A percentile compares a stretch with the other conserved stretches of the same genome.
Conservation (phyloP, 305 asterid species). For the Striga hermonthica region DNA sequence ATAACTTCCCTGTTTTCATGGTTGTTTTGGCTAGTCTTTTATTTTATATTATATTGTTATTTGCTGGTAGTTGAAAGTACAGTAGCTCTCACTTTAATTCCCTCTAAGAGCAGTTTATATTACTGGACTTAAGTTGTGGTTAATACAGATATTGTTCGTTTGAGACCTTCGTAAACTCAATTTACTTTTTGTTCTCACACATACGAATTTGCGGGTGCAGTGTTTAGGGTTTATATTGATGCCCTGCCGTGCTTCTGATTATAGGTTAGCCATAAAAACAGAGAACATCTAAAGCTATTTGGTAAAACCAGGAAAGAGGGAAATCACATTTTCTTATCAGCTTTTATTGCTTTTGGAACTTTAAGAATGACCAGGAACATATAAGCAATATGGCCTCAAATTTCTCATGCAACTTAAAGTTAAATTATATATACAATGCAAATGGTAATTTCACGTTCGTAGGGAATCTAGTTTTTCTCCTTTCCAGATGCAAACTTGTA, state of each 20-base stretch:
- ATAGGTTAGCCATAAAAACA: not conserved
- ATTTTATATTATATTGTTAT: not conserved
- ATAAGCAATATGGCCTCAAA: slow-evolving; percentile 14
- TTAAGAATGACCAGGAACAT: slow-evolving; percentile 15
- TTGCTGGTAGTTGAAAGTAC: not conserved
- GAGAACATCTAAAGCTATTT: not conserved
- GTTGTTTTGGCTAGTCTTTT: not conserved
- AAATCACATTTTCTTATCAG: not conserved
- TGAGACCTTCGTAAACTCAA: not conserved
- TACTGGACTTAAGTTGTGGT: not conserved
- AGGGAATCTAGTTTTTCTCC: slow-evolving; percentile 28
- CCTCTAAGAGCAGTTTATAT: not conserved
- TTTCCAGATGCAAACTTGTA: slow-evolving; percentile 40
- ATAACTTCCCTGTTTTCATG: not conserved
- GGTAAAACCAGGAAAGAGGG: not conserved
- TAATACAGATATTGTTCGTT: not conserved
- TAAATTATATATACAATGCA: slow-evolving; percentile 19
- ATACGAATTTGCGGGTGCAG: not conserved
- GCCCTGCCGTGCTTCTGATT: not conserved
- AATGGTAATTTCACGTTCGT: not conserved
- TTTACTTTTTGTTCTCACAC: not conserved
- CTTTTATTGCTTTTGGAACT: slow-evolving; percentile 16
- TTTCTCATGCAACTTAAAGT: not conserved
- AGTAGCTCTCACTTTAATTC: not conserved
- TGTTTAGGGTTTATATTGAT: not conserved